Conservation (phyloP, 805 yeast genomes). For the Alloascoidea africana region DNA sequence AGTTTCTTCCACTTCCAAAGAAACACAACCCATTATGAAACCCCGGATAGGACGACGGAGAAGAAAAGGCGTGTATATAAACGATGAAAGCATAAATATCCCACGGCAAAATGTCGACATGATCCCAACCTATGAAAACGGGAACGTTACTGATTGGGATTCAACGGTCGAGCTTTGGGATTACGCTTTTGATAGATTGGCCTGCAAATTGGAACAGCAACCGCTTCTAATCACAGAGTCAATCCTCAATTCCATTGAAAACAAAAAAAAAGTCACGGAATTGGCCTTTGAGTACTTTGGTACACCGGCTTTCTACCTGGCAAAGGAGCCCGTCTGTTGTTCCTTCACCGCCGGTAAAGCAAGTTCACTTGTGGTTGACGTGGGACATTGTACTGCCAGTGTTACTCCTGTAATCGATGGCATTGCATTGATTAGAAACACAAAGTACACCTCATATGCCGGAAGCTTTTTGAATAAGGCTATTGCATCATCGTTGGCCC, state of each 20-base stretch:
- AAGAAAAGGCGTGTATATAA: constrained; percentile 6
- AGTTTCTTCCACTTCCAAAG: not conserved
- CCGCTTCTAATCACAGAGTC: constrained; percentile 81
- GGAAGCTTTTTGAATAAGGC: constrained; percentile 54
- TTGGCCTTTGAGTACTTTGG: constrained; percentile 49
- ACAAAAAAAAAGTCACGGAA: constrained; percentile 59
- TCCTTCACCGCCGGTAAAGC: constrained; percentile 85
- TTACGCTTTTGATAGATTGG: constrained; percentile 37
- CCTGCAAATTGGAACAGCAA: constrained; percentile 42
- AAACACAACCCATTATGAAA: too few species aligned
- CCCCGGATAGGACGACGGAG: too few species aligned
- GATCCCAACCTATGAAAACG: constrained; percentile 10
- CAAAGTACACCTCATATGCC: constrained; percentile 55
- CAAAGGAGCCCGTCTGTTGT: constrained; percentile 74
- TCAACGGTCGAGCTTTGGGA: constrained; percentile 63
- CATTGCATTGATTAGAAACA: constrained; percentile 21
- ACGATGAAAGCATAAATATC: constrained; percentile 8
- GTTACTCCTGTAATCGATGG: constrained; percentile 81
- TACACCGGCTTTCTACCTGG: constrained; percentile 70
- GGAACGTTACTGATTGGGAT: constrained; percentile 56
- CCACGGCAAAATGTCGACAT: constrained; percentile 10
- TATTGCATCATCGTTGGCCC: constrained; percentile 24
- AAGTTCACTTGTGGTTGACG: constrained; percentile 70
- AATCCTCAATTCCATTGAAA: constrained; percentile 59
- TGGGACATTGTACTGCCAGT: constrained; percentile 66